Evolutionary conservation across 805 yeast species (phyloP).

Genomic region (Candida cerambycidarum): DNA sequence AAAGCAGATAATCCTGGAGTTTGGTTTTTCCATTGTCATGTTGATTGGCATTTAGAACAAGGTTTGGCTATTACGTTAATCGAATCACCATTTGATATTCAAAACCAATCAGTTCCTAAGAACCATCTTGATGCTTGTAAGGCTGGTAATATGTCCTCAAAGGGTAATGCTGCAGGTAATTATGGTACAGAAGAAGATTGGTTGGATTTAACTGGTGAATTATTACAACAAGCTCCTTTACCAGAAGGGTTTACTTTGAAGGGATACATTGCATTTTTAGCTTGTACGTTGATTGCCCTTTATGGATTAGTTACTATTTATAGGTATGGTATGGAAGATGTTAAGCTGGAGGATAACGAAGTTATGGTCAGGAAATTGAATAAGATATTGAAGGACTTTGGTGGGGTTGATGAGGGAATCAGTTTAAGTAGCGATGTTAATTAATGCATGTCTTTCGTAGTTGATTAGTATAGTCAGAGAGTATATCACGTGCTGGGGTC

Average conservation of each 20-base stretch:
- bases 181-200: constrained; percentile 49
- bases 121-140: constrained; percentile 53
- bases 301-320: constrained; percentile 61
- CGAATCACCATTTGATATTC: constrained; percentile 80
- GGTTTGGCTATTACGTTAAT: constrained; percentile 80
- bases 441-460: no score
- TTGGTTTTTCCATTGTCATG: constrained; percentile 98
- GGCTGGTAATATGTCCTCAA: constrained; percentile 42
- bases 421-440: constrained; percentile 10
- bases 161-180: constrained; percentile 71
- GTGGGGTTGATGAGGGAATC: constrained; percentile 18
- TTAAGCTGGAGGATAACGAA: constrained; percentile 48
- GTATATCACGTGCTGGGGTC: no score
- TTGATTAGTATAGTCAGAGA: no score
- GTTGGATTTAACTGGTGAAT: constrained; percentile 60
- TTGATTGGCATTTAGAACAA: constrained; percentile 97
- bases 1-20: constrained; percentile 95
- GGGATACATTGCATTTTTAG: constrained; percentile 63
- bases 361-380: constrained; percentile 37
- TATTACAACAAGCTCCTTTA: constrained; percentile 57
- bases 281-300: constrained; percentile 56
- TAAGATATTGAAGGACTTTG: constrained; percentile 29
- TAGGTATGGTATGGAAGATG: constrained; percentile 65
- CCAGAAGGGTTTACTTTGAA: constrained; percentile 70
- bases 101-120: constrained; percentile 40